Base-by-base conservation (phyloP, 768 basidiomycete genomes). In the Tulasnella sp. region DNA sequence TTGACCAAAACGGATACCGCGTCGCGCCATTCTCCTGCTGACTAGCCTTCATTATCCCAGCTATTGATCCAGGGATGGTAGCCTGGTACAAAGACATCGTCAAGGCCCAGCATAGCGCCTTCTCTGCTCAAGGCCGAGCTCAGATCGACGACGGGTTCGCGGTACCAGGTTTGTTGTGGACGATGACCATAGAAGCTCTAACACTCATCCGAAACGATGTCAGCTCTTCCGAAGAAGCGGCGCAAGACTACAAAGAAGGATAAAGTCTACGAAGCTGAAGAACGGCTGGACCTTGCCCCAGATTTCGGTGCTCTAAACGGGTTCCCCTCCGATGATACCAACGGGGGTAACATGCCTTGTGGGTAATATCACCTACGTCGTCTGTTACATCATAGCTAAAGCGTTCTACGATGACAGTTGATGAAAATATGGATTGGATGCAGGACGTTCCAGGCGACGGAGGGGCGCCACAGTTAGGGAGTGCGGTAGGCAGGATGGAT, bases 91-190 rank as follows among this genome's bases (percentile, higher is more conserved):
- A 48, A 28, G 72, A 48, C 8, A 75, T 73, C 28, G 31, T 73
- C 46, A 75, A 74, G 42, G 31, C 41, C 24, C 79, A 58, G 50
- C 72, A 48, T 48, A 72, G 50, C 22, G 48, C 74, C 50, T 64
- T 60, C 60, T 58, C 77, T 41, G 60, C 41, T 8, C 28, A n/a
- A 18, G 79, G 72, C 41, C 6, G 74, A 42, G 79, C 42, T 34
- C 60, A 79, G 69, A 74, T 74, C 31, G 72, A 74, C 74, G 72
- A 80, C 48, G 79, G 79, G 20, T 80, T 80, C 44, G 79, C 42
- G 31, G 72, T 73, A 11, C 79, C 79, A 75, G 69, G 79, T 80
- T 16, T n/a, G 79, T 31, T 31, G 16, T 28, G 31, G 16, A 37
- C 64, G 31, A 24, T 42, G 28, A 34, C 6, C 16, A n/a, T 75